Base-by-base conservation (phyloP, 2,329 filamentous ascomycete genomes). In the Raffaelea albimanens region DNA sequence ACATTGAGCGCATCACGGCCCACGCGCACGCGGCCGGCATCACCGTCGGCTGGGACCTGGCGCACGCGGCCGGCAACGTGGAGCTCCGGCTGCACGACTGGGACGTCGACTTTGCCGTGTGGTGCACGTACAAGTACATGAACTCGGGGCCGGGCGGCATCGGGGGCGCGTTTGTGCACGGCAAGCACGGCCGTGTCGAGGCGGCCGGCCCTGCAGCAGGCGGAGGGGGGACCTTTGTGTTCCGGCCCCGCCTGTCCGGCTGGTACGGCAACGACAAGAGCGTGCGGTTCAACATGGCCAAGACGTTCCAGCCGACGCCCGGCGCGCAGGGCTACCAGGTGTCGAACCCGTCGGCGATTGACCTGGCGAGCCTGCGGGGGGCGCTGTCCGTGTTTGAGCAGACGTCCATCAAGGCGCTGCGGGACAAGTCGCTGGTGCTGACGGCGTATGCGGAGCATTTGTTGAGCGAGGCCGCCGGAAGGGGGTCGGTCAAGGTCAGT, bases 71-170 rank as follows among this genome's bases (percentile, higher is more conserved):
- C 20, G 89, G 89, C 29, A 95, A 95, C 59, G 85, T 94, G 2
- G 80, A 85, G 38, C 66, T 95, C 18, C 67, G 72, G 49, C 72
- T 95, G 19, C 88, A 95, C 63, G 86, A 91, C 57, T 95, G 89
- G 89, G 76, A 85, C 55, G 87, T 94, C 31, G 89, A 95, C 63
- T 95, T 95, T 58, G 89, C 90, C 16, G 86, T 78, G 46, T 95
- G 89, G 89, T 95, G 89, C 65, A 90, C 83, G 18, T 95, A 95
- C 73, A 95, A 95, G 68, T 95, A 95, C 67, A 76, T 95, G 62
- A 95, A 95, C 61, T 81, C 82, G 22, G 89, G 89, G 0, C 87
- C 89, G 0, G 89, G 89, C 4, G 75, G 82, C 16, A 94, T 94
- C 53, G 87, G 79, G 1, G 88, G 84, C 0, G 70, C 83, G 1